Conservation (phyloP, 352 stramenopile genomes). For the Phytophthora sojae region DNA sequence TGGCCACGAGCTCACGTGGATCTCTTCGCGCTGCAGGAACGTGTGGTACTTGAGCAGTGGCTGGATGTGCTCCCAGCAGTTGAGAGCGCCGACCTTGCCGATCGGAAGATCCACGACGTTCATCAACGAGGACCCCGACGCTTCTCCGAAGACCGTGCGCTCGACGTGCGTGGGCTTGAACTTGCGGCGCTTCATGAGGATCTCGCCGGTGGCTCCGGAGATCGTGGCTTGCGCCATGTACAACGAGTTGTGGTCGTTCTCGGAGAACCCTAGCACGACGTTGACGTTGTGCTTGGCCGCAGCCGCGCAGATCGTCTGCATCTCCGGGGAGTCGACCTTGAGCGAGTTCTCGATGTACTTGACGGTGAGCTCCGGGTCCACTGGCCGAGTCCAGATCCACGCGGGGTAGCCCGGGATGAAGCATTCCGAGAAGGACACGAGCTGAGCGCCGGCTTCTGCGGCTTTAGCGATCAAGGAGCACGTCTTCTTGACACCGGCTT, state of each 20-base stretch:
- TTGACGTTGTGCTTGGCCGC: constrained; percentile 31
- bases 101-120: constrained; percentile 36
- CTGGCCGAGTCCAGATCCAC: constrained; percentile 26
- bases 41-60: constrained; percentile 40
- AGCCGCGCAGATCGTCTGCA: constrained; percentile 32
- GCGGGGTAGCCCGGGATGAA: constrained; percentile 30
- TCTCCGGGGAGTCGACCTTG: constrained; percentile 30
- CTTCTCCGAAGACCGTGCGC: constrained; percentile 31
- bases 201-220: constrained; percentile 22
- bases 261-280: constrained; percentile 37
- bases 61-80: constrained; percentile 31
- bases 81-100: constrained; percentile 30
- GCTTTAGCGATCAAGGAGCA: constrained; percentile 30
- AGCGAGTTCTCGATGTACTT: constrained; percentile 34
- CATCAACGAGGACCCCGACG: constrained; percentile 28
- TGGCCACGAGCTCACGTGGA: constrained; percentile 33
- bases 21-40: constrained; percentile 31
- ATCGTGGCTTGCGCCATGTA: constrained; percentile 36
- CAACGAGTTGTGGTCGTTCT: constrained; percentile 42
- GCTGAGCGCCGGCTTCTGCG: constrained; percentile 15
- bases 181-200: constrained; percentile 38
- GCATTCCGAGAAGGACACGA: constrained; percentile 29
- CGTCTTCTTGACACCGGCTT: constrained; percentile 20
- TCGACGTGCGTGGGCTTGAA: constrained; percentile 38
- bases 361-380: constrained; percentile 24